Evolutionary conservation across 2,329 filamentous ascomycete species (phyloP), one percentile per base, ranked within the genome.

Genomic region (Dactylella cylindrospora): DNA sequence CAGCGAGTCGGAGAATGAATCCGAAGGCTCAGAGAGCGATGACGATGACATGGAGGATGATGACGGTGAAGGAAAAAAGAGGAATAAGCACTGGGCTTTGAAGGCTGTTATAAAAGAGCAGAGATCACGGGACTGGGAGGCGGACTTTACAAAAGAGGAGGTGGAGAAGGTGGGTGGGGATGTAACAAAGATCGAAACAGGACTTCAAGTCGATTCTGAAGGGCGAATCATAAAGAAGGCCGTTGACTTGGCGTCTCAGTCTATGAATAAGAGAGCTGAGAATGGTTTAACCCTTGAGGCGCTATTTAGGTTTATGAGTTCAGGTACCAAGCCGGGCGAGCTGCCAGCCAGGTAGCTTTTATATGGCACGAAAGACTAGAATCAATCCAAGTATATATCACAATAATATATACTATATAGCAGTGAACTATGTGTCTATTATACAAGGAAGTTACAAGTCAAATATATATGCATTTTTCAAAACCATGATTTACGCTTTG

Each of bases 281-380:
- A 57, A 51, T 5, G 59, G 51, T 3, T 64, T 36, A 39, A 51
- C 51, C 6, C 36, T 64, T 8, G 59, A 64, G 13, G 57, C 50
- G 59, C 35, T 64, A 28, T 64, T 64, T 22, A 50, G 51, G 23
- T 64, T 64, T 22, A 54, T 64, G 45, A 64, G 59, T 31, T 47
- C 59, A 3, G 59, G 59, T 4, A 36, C 26, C 20, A 28, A 44
- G 25, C 57, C 57, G 2, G 57, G 54, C 7, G 57, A 38, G 19
- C 49, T 31, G 17, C 29, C 43, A 9, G 29, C 36, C 9, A 32
- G 33, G 15, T 47, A 53, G 47, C n/a, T n/a, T n/a, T n/a, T n/a
- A n/a, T n/a, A n/a, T n/a, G n/a, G n/a, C n/a, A n/a, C n/a, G n/a
- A n/a, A n/a, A n/a, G n/a, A n/a, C n/a, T n/a, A n/a, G n/a, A n/a